Evolutionary conservation across 257 asterid species (phyloP), one percentile per base, ranked within the genome.

Genomic region (Forsythia viridissima): DNA sequence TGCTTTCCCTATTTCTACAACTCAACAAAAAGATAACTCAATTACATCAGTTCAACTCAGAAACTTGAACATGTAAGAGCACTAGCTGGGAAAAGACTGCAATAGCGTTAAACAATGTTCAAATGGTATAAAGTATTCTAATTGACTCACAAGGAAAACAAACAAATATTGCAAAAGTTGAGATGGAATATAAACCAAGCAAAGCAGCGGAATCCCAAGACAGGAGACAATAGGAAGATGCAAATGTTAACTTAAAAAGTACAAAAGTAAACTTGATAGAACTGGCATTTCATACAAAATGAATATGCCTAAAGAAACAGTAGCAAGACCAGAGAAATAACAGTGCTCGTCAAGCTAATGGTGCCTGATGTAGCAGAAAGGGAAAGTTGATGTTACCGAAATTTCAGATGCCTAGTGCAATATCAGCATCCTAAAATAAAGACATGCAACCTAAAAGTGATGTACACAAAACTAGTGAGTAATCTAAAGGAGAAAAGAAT

Each of bases 11-110:
- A 15, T 4, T 48, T 48, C 48, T 43, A 11, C 18, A 48, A 12
- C 57, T 48, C 57, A 1, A 48, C 57, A 48, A 48, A 48, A 12
- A 48, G 57, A 48, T 12, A 48, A 48, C n/a, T 48, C n/a, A 0
- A 48, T 48, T 48, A 48, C 6, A 46, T 20, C 1, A 18, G 12
- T 46, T 10, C 3, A 55, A n/a, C 68, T 36, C 11, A 57, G n/a
- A 61, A 41, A 59, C 76, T 63, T 65, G 79, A 73, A 48, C n/a
- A 13, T 16, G 24, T 21, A 20, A 41, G 75, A 80, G 75, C 66
- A 73, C 39, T 55, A 11, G 48, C 74, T 4, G 2, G 44, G n/a
- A 80, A 73, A 30, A 20, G 66, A 71, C 44, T 16, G 76, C 63
- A 36, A 12, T 21, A 11, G 42, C 73, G 63, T 57, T 13, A 63